Conservation (phyloP, 2,329 filamentous ascomycete species). For the Clarireedia monteithiana region DNA sequence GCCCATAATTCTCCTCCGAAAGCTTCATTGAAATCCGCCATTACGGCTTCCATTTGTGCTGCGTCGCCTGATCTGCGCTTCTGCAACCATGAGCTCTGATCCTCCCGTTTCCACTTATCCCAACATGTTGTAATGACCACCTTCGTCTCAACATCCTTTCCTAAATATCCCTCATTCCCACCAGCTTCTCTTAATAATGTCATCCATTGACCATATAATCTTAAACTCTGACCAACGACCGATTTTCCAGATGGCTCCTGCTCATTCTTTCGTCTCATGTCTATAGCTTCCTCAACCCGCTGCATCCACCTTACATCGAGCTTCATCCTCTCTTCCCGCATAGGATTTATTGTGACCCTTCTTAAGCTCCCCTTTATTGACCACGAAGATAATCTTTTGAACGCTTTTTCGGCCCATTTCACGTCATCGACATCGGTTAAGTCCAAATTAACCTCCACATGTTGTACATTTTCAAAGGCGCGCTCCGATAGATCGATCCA, state of each 20-base stretch:
- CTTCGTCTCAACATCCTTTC: neutral
- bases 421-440: conserved; percentile 1
- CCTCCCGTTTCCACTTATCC: neutral
- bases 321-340: neutral
- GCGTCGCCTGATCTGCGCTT: neutral
- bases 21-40: conserved; percentile 1
- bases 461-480: neutral
- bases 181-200: neutral
- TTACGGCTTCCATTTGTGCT: neutral
- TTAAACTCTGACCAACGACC: neutral
- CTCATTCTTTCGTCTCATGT: neutral
- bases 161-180: neutral
- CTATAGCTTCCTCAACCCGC: neutral
- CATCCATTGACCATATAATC: conserved; percentile 1
- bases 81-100: neutral
- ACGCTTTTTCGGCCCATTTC: neutral
- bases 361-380: neutral
- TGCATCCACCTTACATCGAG: conserved; percentile 9
- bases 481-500: neutral
- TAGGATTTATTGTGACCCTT: neutral
- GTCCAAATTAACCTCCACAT: conserved; percentile 3
- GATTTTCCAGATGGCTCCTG: neutral
- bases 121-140: conserved; percentile 2
- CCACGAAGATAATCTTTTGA: neutral
- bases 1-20: conserved; percentile 11